Conservation (phyloP, 768 basidiomycete species). For the Dictyophora rubrovolvata region DNA sequence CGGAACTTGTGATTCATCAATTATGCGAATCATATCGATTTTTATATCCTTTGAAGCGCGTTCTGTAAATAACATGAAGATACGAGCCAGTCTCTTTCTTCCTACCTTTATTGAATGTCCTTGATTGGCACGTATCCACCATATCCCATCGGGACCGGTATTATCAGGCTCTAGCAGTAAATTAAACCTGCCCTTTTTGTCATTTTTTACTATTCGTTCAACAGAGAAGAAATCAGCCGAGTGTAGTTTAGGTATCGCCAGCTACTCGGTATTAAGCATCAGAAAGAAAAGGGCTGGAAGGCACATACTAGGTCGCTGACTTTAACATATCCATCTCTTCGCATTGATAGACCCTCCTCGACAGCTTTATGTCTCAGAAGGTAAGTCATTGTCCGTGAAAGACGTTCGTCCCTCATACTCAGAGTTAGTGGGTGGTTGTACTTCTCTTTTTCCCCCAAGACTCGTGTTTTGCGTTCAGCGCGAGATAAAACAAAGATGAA, state of each 20-base stretch:
- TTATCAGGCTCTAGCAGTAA: slow-evolving; percentile 40
- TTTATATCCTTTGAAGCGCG: slow-evolving; percentile 45
- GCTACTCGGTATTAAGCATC: slow-evolving; percentile 31
- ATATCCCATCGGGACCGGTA: slow-evolving; percentile 29
- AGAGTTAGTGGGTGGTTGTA: background rate
- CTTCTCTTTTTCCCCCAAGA: background rate
- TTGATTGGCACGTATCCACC: slow-evolving; percentile 89
- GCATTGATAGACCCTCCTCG: slow-evolving; percentile 62
- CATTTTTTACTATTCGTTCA: slow-evolving; percentile 53
- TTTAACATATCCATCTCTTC: slow-evolving; percentile 76
- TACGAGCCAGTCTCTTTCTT: background rate
- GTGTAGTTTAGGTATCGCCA: slow-evolving; percentile 59
- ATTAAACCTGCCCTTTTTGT: slow-evolving; percentile 59
- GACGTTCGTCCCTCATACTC: slow-evolving; percentile 35
- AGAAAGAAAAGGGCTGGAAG: background rate
- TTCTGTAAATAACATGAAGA: background rate
- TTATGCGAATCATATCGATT: slow-evolving; percentile 53
- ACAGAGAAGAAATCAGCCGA: slow-evolving; percentile 43
- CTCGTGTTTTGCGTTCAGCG: background rate
- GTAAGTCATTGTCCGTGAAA: slow-evolving; percentile 85
- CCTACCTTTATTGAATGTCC: slow-evolving; percentile 76
- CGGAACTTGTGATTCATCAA: slow-evolving; percentile 52
- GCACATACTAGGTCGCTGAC: slow-evolving; percentile 74
- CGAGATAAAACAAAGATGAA: background rate
- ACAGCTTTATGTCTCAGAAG: slow-evolving; percentile 85